Conservation (phyloP, 192 early-diverging fungal genomes). For the Lobosporangium transversale region DNA sequence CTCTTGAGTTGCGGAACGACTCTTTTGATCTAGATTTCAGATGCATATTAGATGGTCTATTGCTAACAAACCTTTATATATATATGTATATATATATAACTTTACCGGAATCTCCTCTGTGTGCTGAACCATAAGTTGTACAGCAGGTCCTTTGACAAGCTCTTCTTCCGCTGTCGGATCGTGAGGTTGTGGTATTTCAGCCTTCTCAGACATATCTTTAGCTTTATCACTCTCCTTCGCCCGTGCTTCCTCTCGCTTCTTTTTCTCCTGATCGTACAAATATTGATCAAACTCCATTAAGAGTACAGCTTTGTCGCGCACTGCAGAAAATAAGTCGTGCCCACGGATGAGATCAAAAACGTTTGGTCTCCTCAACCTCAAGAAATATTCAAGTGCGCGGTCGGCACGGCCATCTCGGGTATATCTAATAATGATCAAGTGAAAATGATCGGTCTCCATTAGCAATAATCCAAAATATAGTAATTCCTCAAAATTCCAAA, state of each 20-base stretch:
- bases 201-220: neutral
- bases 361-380: slow-evolving; percentile 74
- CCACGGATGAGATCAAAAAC: slow-evolving; percentile 80
- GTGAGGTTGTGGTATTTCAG: neutral
- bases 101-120: slow-evolving; percentile 85
- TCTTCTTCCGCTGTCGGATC: slow-evolving; percentile 40
- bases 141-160: slow-evolving; percentile 66
- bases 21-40: slow-evolving; percentile 53
- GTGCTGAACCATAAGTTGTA: slow-evolving; percentile 84
- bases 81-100: too few species aligned
- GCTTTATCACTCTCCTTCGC: slow-evolving; percentile 11
- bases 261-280: slow-evolving; percentile 53
- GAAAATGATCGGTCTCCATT: too few species aligned
- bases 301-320: slow-evolving; percentile 82
- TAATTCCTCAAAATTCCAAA: too few species aligned
- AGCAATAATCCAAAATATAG: too few species aligned
- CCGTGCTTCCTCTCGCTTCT: slow-evolving; percentile 46
- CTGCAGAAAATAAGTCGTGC: slow-evolving; percentile 83
- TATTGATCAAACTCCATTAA: slow-evolving; percentile 88
- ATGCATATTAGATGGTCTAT: too few species aligned
- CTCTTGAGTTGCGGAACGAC: slow-evolving; percentile 78
- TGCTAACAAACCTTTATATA: too few species aligned
- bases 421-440: slow-evolving; percentile 58
- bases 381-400: slow-evolving; percentile 82
- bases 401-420: slow-evolving; percentile 76